phyloP scores from a whole-genome alignment of 768 basidiomycete genomes.

The Lactarius pseudohatsudake region DNA sequence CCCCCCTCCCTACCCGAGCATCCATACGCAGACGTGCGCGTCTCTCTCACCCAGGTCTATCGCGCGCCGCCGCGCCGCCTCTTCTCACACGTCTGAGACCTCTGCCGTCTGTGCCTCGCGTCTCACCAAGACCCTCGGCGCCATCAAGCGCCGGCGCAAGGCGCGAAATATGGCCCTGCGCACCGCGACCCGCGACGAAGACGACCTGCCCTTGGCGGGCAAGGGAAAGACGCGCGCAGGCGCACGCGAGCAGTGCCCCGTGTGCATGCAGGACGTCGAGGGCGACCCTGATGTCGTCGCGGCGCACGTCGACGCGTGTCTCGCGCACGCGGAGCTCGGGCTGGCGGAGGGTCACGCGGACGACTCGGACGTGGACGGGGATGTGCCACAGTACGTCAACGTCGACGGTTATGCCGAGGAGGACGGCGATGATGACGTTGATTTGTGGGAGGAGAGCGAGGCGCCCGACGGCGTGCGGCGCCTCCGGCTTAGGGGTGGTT shows the following conservation, averaged over 20 bases:
- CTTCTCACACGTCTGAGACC: constrained; percentile 36
- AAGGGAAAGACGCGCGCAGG: constrained; percentile 29
- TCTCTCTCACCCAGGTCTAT: constrained; percentile 32
- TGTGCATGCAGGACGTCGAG: constrained; percentile 55
- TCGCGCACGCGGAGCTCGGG: constrained; percentile 50
- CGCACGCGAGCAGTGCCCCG: constrained; percentile 54
- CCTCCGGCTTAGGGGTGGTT: constrained; percentile 14
- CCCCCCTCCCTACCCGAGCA: neutral
- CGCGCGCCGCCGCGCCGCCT: constrained; percentile 44
- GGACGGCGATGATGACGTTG: constrained; percentile 44
- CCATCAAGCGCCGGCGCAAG: constrained; percentile 69
- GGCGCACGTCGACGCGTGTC: constrained; percentile 80
- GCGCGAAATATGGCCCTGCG: constrained; percentile 65
- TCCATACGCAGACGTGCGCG: constrained; percentile 27
- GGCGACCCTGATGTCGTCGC: constrained; percentile 75
- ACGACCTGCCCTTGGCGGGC: constrained; percentile 33
- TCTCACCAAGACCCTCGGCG: constrained; percentile 54
- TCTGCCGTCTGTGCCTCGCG: constrained; percentile 34
- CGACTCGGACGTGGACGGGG: constrained; percentile 36
- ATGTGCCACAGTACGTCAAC: constrained; percentile 32
- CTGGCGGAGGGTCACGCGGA: neutral
- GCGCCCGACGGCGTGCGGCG: constrained; percentile 31
- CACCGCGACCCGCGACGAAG: constrained; percentile 63
- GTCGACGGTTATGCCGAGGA: constrained; percentile 28
- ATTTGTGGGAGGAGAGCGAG: constrained; percentile 39